These are phyloP conservation scores for Lentinus tigrinus DNA, from an alignment of 768 basidiomycete species.

Conservation along the genomic window DNA sequence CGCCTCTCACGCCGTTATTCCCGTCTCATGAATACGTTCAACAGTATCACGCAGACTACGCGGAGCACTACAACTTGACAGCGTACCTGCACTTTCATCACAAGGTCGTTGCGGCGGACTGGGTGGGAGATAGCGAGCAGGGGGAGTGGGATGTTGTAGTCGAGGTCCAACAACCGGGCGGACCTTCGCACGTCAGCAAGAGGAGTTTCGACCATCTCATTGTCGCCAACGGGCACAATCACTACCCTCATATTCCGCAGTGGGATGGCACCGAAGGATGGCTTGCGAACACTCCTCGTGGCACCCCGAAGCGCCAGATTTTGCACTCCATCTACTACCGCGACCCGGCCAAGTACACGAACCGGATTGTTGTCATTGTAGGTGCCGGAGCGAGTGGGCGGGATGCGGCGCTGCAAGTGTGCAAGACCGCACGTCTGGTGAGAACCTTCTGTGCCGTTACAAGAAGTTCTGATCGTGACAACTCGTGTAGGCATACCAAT, in stretches of 20 bases:
- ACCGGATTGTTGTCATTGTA: slow-evolving; percentile 47
- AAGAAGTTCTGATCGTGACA: not conserved
- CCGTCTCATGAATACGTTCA: slow-evolving; percentile 45
- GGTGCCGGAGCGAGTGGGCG: slow-evolving; percentile 47
- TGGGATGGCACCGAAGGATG: slow-evolving; percentile 52
- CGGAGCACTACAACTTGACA: slow-evolving; percentile 36
- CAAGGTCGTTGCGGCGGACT: slow-evolving; percentile 40
- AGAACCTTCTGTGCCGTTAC: slow-evolving; percentile 2
- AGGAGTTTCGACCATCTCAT: slow-evolving; percentile 50
- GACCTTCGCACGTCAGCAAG: not conserved
- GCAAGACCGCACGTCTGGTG: slow-evolving; percentile 41
- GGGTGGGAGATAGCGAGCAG: slow-evolving; percentile 37
- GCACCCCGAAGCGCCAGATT: slow-evolving; percentile 35
- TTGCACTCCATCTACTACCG: slow-evolving; percentile 57
- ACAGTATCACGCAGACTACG: slow-evolving; percentile 47
- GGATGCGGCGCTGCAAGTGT: slow-evolving; percentile 46
- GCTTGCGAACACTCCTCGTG: slow-evolving; percentile 32
- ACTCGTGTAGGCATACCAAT: slow-evolving; percentile 33
- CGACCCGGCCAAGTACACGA: slow-evolving; percentile 41
- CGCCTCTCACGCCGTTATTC: slow-evolving; percentile 48
- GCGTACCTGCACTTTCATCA: slow-evolving; percentile 43
- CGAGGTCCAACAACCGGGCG: slow-evolving; percentile 5
- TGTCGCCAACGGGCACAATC: slow-evolving; percentile 56
- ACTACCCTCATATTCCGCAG: slow-evolving; percentile 44
- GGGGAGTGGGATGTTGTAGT: slow-evolving; percentile 49